A percentile compares a stretch with the other conserved stretches of the same genome.
phyloP scores from a whole-genome alignment of 1,284 basidiomycete genomes.

The Naganishia cerealis region DNA sequence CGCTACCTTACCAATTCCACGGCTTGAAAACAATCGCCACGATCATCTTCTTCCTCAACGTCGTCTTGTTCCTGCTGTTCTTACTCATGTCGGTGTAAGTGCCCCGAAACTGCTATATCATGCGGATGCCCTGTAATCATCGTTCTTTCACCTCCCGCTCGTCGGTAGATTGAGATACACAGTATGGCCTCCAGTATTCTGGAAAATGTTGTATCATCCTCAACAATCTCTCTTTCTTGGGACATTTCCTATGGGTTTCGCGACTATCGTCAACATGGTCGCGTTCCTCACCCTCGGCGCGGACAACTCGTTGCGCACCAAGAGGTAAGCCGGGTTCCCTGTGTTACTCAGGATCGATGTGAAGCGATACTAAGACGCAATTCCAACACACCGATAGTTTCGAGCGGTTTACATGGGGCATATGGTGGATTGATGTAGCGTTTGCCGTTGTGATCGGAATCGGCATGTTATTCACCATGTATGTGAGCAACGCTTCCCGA shows the following conservation, averaged over 20 bases:
- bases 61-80: slow-evolving; percentile 65
- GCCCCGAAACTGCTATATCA: not conserved
- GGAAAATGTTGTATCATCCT: slow-evolving; percentile 62
- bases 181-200: slow-evolving; percentile 62
- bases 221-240: slow-evolving; percentile 68
- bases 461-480: slow-evolving; percentile 66
- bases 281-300: slow-evolving; percentile 51
- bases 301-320: slow-evolving; percentile 55
- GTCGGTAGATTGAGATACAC: slow-evolving; percentile 57
- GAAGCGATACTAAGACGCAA: not conserved
- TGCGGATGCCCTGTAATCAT: not conserved
- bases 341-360: not conserved
- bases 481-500: slow-evolving; percentile 56
- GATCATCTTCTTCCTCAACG: slow-evolving; percentile 67
- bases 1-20: slow-evolving; percentile 54
- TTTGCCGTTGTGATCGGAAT: slow-evolving; percentile 65
- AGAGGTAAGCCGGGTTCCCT: slow-evolving; percentile 57
- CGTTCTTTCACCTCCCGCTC: no score
- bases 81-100: slow-evolving; percentile 53
- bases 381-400: not conserved
- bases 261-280: slow-evolving; percentile 59
- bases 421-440: slow-evolving; percentile 72
- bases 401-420: slow-evolving; percentile 60
- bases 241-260: slow-evolving; percentile 68
- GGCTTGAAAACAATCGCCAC: slow-evolving; percentile 52